These are phyloP conservation scores for Xylariales sp. DNA, from an alignment of 2,329 filamentous ascomycete species.

Conservation along the genomic window DNA sequence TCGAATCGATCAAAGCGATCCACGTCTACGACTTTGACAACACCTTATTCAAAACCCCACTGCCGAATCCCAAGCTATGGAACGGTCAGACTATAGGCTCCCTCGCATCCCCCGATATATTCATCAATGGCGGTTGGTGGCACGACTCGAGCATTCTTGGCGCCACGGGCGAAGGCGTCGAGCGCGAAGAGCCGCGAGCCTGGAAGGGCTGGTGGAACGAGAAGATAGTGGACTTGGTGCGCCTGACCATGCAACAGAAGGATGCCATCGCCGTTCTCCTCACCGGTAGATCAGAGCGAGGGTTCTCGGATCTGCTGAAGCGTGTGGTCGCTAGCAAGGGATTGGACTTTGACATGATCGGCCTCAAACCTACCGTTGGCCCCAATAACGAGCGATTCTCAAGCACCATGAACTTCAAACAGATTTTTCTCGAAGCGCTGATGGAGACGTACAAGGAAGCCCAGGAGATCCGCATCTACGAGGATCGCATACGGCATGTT, in stretches of 20 bases:
- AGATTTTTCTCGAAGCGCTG: conserved; percentile 73
- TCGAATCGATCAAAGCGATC: conserved; percentile 68
- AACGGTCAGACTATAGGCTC: conserved; percentile 71
- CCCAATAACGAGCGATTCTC: conserved; percentile 74
- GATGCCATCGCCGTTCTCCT: conserved; percentile 82
- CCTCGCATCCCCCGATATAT: conserved; percentile 69
- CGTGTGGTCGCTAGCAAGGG: conserved; percentile 74
- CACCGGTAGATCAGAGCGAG: conserved; percentile 76
- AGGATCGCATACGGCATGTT: conserved; percentile 64
- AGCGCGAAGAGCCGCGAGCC: conserved; percentile 74
- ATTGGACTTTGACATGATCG: conserved; percentile 83
- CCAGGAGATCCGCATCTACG: conserved; percentile 75
- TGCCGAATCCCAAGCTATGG: conserved; percentile 89
- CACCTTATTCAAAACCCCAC: conserved; percentile 85
- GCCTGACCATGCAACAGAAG: conserved; percentile 76
- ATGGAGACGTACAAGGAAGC: conserved; percentile 82
- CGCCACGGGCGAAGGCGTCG: conserved; percentile 77
- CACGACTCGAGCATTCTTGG: conserved; percentile 84
- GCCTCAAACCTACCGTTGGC: conserved; percentile 79
- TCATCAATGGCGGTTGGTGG: conserved; percentile 93
- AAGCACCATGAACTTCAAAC: conserved; percentile 90
- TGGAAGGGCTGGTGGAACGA: conserved; percentile 99
- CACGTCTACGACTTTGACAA: conserved; percentile 99
- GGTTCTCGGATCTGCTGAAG: conserved; percentile 75
- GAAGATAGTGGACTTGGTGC: conserved; percentile 74